phyloP scores from a whole-genome alignment of 176 grass and related monocot genomes.

The Hordeum vulgare region DNA sequence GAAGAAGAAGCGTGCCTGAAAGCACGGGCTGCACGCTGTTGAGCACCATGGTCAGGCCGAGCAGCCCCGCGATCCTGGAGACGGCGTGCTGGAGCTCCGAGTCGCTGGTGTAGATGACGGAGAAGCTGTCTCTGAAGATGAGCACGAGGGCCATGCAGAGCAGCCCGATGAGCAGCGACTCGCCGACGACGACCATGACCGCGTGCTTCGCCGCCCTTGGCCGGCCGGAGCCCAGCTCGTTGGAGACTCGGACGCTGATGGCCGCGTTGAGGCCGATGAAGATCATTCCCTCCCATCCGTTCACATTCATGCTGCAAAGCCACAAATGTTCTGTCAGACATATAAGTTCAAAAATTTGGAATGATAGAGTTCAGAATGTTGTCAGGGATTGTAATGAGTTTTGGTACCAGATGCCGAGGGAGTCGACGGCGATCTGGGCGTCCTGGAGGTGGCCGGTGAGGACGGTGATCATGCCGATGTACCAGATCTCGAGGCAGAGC shows the following conservation, averaged over 20 bases:
- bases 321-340: neutral
- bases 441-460: constrained; percentile 37
- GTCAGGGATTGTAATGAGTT: neutral
- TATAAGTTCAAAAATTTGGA: no score
- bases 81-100: neutral
- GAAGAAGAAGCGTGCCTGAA: neutral
- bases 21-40: neutral
- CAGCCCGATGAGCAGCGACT: neutral
- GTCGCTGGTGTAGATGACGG: neutral
- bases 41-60: neutral
- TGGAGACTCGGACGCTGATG: neutral
- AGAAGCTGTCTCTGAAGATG: neutral
- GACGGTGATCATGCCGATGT: constrained; percentile 38
- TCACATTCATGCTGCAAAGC: neutral
- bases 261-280: neutral
- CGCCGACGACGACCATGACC: neutral
- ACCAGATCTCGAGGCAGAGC: constrained; percentile 69
- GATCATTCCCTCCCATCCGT: neutral
- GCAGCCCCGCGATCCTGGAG: neutral
- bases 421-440: constrained; percentile 40
- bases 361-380: no score
- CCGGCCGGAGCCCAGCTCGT: neutral
- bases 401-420: constrained; percentile 29
- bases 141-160: neutral
- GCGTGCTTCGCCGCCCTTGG: neutral